These are phyloP conservation scores for Vigna trinervia DNA, from an alignment of 306 rosid species.

Conservation along the genomic window DNA sequence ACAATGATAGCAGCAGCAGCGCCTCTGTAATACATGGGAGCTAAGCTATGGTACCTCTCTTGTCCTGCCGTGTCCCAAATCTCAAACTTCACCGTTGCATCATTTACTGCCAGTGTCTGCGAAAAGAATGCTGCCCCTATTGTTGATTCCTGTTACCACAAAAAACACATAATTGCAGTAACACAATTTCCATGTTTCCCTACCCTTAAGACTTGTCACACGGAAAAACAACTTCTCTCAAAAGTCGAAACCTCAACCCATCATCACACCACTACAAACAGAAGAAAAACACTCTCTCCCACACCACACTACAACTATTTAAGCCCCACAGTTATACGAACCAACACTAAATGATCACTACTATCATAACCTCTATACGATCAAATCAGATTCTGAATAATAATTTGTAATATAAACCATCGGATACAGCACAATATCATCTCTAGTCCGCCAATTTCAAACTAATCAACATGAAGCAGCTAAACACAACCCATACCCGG, in stretches of 20 bases:
- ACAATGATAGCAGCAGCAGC: constrained; percentile 74
- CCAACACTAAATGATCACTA: not conserved
- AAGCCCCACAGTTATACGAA: constrained; percentile 20
- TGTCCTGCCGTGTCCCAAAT: constrained; percentile 76
- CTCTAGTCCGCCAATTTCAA: constrained; percentile 2
- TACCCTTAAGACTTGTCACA: not conserved
- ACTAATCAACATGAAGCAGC: constrained; percentile 24
- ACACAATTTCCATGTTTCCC: not conserved
- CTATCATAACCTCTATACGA: constrained; percentile 1
- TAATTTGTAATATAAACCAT: constrained; percentile 20
- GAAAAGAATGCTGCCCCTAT: constrained; percentile 74
- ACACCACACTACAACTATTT: constrained; percentile 7
- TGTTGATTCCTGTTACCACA: constrained; percentile 62
- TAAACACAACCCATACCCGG: constrained; percentile 12
- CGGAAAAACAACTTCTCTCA: constrained; percentile 36
- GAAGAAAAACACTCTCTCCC: not conserved
- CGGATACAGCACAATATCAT: constrained; percentile 8
- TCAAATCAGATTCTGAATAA: not conserved
- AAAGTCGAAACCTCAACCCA: constrained; percentile 37
- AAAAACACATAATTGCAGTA: constrained; percentile 38
- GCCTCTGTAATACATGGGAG: constrained; percentile 77
- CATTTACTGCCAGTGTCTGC: constrained; percentile 68
- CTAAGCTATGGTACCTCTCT: constrained; percentile 73
- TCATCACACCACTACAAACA: constrained; percentile 4
- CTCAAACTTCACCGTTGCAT: constrained; percentile 65